Evolutionary conservation across 192 early-diverging fungal genomes (phyloP), one percentile per base, ranked within the genome.

Genomic region (Linnemannia zychae): DNA sequence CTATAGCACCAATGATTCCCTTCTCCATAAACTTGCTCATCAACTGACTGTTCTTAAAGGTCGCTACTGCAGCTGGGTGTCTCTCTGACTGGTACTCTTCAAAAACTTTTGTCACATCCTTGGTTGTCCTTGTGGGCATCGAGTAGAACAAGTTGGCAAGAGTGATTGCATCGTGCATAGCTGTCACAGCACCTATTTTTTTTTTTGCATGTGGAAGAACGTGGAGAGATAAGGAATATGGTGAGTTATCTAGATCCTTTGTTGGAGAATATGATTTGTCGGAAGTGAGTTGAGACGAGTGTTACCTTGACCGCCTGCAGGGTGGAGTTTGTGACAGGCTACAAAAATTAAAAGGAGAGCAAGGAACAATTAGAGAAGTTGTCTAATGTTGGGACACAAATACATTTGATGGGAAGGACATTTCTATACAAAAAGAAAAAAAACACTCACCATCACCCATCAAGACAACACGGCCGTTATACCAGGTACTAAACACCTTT

Each of bases 401-500:
- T 6, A 44, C 40, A 44, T 6, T 3, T 9, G 40, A 9, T 44
- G 40, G 20, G 1, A 52, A 53, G 9, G 22, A 20, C 6, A 53
- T 28, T 18, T 4, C 17, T 4, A 0, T 1, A 15, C 52, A 1
- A 53, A n/a, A 53, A 63, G n/a, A 0, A 31, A 7, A 63, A 31
- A 31, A 63, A 63, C 3, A 13, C 22, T 52, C 36, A 76, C 75
- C 75, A 48, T 76, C 75, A 7, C 75, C 75, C 22, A 67, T 11
- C 4, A 76, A 46, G 33, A 76, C 75, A 3, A 65, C 66, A 12
- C 75, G 11, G 0, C 60, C 65, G 0, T 22, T 18, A 49, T 76
- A 47, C 75, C 75, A 76, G 6, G 75, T 76, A 17, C 66, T 46
- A n/a, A 76, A 76, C 63, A 76, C 28, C 65, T 76, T 76, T 24